Conservation (phyloP, 345 rosid genomes). For the Camelina hispida region DNA sequence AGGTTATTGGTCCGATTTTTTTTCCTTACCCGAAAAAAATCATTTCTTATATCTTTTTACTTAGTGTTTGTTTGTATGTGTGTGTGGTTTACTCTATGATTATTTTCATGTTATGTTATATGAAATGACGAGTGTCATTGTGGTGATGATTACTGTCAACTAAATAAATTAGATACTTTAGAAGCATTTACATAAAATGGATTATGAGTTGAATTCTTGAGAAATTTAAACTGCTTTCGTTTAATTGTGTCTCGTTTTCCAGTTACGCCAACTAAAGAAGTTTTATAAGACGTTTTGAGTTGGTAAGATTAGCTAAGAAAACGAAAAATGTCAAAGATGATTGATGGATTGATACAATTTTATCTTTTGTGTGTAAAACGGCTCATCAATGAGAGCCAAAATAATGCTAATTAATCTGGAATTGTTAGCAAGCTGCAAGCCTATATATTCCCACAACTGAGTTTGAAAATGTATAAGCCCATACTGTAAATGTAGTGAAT, state of each 20-base stretch:
- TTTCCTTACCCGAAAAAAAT: slow-evolving; percentile 46
- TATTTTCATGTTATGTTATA: slow-evolving; percentile 8
- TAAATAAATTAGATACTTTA: slow-evolving; percentile 6
- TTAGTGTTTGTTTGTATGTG: slow-evolving; percentile 9
- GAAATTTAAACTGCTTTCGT: neutral
- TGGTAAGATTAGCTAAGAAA: neutral
- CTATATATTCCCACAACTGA: neutral
- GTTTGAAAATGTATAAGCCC: neutral
- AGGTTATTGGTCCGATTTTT: slow-evolving; percentile 50
- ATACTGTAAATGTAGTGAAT: neutral
- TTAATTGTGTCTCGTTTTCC: neutral
- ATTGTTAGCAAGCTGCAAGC: neutral
- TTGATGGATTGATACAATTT: neutral
- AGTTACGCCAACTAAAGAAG: neutral
- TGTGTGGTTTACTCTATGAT: neutral
- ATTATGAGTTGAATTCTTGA: slow-evolving; percentile 25
- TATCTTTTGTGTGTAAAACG: neutral
- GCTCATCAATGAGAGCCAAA: neutral
- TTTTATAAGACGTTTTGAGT: neutral
- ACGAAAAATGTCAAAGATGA: neutral
- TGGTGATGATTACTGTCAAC: slow-evolving; percentile 25
- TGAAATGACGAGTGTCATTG: slow-evolving; percentile 13
- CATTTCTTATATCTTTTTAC: slow-evolving; percentile 37
- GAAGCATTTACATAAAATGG: neutral
- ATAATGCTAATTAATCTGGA: neutral